Conservation (phyloP, 805 yeast genomes). For the Jamesozyma rosinii region DNA sequence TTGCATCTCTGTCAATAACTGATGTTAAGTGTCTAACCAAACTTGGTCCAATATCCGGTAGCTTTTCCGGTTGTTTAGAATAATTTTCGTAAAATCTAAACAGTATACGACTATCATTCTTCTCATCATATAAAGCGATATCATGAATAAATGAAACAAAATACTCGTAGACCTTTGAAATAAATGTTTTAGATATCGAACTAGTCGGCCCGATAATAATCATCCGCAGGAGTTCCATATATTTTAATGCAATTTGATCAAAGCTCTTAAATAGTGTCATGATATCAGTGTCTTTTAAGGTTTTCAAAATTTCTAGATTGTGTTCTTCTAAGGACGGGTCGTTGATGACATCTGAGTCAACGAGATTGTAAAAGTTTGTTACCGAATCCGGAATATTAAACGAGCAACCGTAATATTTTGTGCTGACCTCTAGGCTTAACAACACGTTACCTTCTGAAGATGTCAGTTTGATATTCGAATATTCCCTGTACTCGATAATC, state of each 20-base stretch:
- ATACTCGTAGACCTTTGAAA: slow-evolving; percentile 27
- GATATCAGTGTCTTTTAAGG: slow-evolving; percentile 44
- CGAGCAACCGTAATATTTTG: slow-evolving; percentile 60
- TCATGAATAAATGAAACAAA: slow-evolving; percentile 1
- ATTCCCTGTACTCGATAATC: slow-evolving; percentile 41
- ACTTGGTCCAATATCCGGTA: slow-evolving; percentile 45
- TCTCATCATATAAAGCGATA: slow-evolving; percentile 36
- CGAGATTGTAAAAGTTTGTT: slow-evolving; percentile 44
- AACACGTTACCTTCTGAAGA: slow-evolving; percentile 36
- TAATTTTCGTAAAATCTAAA: slow-evolving; percentile 38
- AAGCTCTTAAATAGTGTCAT: slow-evolving; percentile 55
- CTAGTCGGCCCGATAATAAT: slow-evolving; percentile 15
- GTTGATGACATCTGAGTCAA: slow-evolving; percentile 9
- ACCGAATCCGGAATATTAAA: slow-evolving; percentile 52
- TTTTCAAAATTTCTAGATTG: slow-evolving; percentile 43
- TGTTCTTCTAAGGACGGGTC: slow-evolving; percentile 32
- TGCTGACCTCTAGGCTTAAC: slow-evolving; percentile 42
- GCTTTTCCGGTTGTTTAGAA: slow-evolving; percentile 13
- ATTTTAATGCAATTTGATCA: slow-evolving; percentile 25
- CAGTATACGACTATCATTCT: slow-evolving; percentile 50
- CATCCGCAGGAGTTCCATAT: slow-evolving; percentile 32
- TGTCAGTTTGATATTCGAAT: slow-evolving; percentile 37
- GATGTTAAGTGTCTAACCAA: slow-evolving; percentile 39
- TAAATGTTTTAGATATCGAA: slow-evolving; percentile 17
- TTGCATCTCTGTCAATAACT: slow-evolving; percentile 40